Evolutionary conservation across 1,284 basidiomycete species (phyloP).

Genomic region (Ganoderma leucocontextum): DNA sequence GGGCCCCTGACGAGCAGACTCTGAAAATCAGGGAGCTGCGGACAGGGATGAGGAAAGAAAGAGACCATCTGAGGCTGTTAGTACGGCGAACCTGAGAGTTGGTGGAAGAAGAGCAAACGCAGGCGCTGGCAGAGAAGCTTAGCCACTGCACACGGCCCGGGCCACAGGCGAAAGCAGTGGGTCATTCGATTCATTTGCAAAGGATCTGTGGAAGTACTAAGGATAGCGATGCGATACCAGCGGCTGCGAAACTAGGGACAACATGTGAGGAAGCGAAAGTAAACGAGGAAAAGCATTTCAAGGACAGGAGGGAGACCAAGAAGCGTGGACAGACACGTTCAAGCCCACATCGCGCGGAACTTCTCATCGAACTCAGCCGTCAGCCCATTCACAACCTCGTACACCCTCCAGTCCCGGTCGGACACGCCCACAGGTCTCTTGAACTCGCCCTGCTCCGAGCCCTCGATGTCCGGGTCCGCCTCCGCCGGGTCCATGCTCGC

Average conservation of each 20-base stretch:
- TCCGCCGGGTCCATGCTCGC: slow-evolving; percentile 42
- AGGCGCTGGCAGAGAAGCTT: not conserved
- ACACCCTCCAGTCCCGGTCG: slow-evolving; percentile 64
- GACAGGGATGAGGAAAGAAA: slow-evolving; percentile 39
- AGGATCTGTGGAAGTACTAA: not conserved
- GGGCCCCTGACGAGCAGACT: slow-evolving; percentile 45
- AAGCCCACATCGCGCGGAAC: slow-evolving; percentile 53
- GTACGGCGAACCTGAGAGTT: not conserved
- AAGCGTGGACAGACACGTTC: slow-evolving; percentile 3
- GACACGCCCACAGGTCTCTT: slow-evolving; percentile 49
- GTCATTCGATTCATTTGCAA: slow-evolving; percentile 1
- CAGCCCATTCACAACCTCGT: slow-evolving; percentile 54
- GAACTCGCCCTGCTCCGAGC: slow-evolving; percentile 35
- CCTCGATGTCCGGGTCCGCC: slow-evolving; percentile 40
- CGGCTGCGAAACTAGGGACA: not conserved
- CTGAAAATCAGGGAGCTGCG: slow-evolving; percentile 42
- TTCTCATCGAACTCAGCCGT: slow-evolving; percentile 55
- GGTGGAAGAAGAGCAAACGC: not conserved
- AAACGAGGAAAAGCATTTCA: not conserved
- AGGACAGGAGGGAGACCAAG: not conserved
- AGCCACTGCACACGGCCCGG: slow-evolving; percentile 7
- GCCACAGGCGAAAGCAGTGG: slow-evolving; percentile 1
- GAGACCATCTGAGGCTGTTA: slow-evolving; percentile 32
- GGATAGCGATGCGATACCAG: not conserved
- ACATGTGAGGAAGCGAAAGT: not conserved